Percentiles rank a stretch among this genome's conserved stretches.
Evolutionary conservation across 306 rosid species (phyloP).

Genomic region (Malus sylvestris): DNA sequence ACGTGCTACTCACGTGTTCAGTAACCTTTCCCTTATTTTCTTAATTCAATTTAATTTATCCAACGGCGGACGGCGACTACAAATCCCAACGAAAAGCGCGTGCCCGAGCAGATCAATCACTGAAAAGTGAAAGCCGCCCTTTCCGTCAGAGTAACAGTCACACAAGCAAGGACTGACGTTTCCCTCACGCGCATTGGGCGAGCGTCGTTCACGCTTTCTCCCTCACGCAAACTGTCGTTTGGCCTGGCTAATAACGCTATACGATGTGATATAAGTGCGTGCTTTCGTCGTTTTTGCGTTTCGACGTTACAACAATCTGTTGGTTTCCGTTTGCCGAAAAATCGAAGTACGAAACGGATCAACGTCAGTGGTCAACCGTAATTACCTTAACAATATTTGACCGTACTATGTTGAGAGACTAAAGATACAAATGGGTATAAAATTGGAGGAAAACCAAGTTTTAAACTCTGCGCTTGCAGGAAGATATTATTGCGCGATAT

Average conservation of each 20-base stretch:
- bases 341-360: background rate
- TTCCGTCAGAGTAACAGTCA: background rate
- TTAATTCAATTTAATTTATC: background rate
- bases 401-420: background rate
- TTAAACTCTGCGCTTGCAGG: background rate
- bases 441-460: background rate
- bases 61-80: background rate
- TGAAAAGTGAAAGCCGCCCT: background rate
- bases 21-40: background rate
- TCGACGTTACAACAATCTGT: background rate
- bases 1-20: conserved; percentile 30
- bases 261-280: conserved; percentile 6
- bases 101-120: background rate
- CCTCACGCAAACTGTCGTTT: background rate
- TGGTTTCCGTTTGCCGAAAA: background rate
- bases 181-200: background rate
- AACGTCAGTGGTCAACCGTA: background rate
- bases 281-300: background rate
- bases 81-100: background rate
- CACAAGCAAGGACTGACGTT: background rate
- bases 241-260: conserved; percentile 7
- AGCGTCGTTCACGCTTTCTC: background rate
- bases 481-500: too few relatives aligned
- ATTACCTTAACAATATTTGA: background rate
- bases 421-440: background rate